Percentiles rank a stretch among this genome's conserved stretches.
Evolutionary conservation across 2,329 filamentous ascomycete species (phyloP).

Genomic region (Drechslera avenae): DNA sequence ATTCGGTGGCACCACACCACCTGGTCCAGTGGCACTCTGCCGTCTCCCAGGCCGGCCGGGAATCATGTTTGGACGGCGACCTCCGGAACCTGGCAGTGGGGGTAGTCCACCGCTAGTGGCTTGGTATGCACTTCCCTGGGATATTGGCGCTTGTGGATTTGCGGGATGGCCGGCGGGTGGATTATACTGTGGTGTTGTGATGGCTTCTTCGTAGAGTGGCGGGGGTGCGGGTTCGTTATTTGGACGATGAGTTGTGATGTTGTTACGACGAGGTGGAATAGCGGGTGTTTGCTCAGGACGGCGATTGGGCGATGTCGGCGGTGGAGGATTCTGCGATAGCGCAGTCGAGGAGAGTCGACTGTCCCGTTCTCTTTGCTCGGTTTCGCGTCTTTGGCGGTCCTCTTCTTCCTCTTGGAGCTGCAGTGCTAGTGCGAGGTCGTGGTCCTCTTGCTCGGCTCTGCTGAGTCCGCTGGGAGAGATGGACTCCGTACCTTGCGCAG

Average conservation of each 20-base stretch:
- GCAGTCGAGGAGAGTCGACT: conserved; percentile 68
- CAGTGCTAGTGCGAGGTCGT: conserved; percentile 81
- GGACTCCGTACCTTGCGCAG: conserved; percentile 22
- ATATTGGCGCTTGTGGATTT: conserved; percentile 43
- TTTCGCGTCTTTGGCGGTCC: conserved; percentile 66
- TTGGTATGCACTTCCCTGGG: conserved; percentile 37
- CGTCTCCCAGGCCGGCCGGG: conserved; percentile 29
- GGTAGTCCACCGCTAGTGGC: conserved; percentile 18
- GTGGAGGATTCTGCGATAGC: conserved; percentile 56
- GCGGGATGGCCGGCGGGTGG: conserved; percentile 55
- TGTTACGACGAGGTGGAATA: conserved; percentile 53
- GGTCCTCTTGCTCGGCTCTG: conserved; percentile 78
- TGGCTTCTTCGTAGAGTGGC: conserved; percentile 69
- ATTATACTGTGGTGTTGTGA: conserved; percentile 61
- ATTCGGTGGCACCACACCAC: conserved; percentile 14
- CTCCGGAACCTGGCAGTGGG: conserved; percentile 14
- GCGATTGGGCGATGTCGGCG: conserved; percentile 48
- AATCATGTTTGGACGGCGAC: not conserved
- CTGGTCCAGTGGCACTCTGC: conserved; percentile 30
- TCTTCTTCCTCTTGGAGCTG: conserved; percentile 96
- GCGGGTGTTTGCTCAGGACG: conserved; percentile 48
- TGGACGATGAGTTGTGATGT: conserved; percentile 43
- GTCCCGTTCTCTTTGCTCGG: conserved; percentile 69
- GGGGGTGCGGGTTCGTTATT: conserved; percentile 61
- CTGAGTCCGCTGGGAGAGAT: conserved; percentile 38